Conservation (phyloP, 805 yeast genomes). For the Wickerhamomyces bovis region DNA sequence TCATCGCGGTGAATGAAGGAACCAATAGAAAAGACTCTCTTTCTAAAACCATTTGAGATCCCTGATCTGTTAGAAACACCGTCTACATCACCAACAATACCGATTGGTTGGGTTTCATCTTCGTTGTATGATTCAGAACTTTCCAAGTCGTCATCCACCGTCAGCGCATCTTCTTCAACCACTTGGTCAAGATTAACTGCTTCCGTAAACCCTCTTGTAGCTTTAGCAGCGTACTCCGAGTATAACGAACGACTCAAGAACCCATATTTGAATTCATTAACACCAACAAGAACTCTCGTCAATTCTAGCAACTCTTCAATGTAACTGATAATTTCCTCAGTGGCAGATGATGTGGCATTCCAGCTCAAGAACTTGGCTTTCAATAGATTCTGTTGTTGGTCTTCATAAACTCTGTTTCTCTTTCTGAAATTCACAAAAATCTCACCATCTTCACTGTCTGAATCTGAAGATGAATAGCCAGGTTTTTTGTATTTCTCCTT, state of each 20-base stretch:
- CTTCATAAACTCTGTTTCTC: constrained; percentile 7
- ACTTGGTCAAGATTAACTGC: not conserved
- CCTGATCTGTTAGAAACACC: not conserved
- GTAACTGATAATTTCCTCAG: constrained; percentile 44
- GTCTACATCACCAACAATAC: constrained; percentile 1
- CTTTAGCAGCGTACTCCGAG: constrained; percentile 36
- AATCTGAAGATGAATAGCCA: constrained; percentile 7
- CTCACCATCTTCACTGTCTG: constrained; percentile 25
- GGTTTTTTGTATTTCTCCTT: constrained; percentile 20
- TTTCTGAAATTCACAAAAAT: constrained; percentile 11
- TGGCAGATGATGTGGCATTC: constrained; percentile 45
- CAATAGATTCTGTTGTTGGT: constrained; percentile 24
- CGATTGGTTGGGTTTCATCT: constrained; percentile 6
- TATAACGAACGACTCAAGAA: constrained; percentile 42
- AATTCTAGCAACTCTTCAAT: constrained; percentile 40
- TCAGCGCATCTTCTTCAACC: constrained; percentile 1
- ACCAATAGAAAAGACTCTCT: constrained; percentile 32
- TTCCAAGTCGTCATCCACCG: not conserved
- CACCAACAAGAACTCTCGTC: constrained; percentile 40
- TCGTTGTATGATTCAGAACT: not conserved
- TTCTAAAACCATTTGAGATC: constrained; percentile 27
- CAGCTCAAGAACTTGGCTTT: constrained; percentile 40
- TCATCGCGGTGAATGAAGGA: constrained; percentile 22
- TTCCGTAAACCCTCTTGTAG: constrained; percentile 29
- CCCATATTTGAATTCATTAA: constrained; percentile 44